A percentile compares a stretch with the other conserved stretches of the same genome.
phyloP scores from a whole-genome alignment of 441 rosid species.

The Euphorbia schlechtendalii region DNA sequence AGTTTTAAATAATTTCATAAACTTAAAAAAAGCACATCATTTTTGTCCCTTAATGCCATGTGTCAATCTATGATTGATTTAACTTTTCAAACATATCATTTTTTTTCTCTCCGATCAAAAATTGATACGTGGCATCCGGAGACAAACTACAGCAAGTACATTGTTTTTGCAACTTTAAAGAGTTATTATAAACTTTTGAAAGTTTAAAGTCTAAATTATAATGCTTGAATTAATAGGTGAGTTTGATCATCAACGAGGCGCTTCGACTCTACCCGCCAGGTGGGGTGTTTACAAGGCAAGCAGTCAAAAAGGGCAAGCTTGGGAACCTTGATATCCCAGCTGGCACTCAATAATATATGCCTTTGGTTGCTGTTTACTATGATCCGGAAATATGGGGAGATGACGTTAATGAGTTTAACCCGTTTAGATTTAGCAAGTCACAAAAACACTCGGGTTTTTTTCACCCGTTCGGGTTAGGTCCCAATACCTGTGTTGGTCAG shows the following conservation, averaged over 20 bases:
- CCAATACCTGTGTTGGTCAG: conserved; percentile 63
- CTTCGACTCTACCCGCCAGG: conserved; percentile 69
- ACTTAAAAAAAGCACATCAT: no score
- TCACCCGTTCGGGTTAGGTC: conserved; percentile 65
- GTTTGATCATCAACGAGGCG: conserved; percentile 56
- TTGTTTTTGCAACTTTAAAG: no score
- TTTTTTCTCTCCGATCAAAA: no score
- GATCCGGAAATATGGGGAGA: conserved; percentile 63
- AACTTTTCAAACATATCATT: no score
- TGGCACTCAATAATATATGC: conserved; percentile 44
- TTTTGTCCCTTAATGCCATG: no score
- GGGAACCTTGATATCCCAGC: conserved; percentile 57
- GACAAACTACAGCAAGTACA: no score
- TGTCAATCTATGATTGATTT: no score
- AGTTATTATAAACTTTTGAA: no score
- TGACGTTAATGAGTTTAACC: conserved; percentile 69
- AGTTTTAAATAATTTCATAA: no score
- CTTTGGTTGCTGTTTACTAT: conserved; percentile 42
- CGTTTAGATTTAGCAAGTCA: conserved; percentile 46
- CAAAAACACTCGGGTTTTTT: conserved; percentile 44
- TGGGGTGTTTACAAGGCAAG: conserved; percentile 39
- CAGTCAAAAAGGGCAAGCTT: conserved; percentile 32
- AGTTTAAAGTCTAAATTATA: no score
- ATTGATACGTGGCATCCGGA: no score
- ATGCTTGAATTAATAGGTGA: conserved; percentile 33